Evolutionary conservation across 352 stramenopile genomes (phyloP).

Genomic region (Pythium guiyangense): DNA sequence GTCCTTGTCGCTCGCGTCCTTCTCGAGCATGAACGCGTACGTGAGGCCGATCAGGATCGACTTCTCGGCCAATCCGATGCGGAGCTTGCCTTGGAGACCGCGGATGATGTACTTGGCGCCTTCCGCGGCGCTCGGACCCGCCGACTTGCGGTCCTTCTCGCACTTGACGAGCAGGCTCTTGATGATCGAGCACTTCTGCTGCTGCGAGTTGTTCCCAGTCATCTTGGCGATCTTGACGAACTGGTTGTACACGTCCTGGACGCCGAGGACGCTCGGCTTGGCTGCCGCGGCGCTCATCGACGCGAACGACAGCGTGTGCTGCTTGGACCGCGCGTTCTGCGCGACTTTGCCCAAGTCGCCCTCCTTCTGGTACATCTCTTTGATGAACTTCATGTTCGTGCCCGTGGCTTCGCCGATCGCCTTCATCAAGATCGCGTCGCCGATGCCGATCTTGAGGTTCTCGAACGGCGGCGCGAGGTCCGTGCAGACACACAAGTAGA

Average conservation of each 20-base stretch:
- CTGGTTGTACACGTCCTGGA: constrained; percentile 84
- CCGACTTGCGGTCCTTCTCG: constrained; percentile 74
- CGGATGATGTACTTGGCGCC: constrained; percentile 98
- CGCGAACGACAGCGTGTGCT: constrained; percentile 88
- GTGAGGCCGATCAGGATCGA: constrained; percentile 97
- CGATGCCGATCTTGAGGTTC: constrained; percentile 98
- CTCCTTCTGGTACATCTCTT: constrained; percentile 94
- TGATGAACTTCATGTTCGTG: constrained; percentile 90
- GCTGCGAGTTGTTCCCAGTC: constrained; percentile 94
- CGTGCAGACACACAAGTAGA: constrained; percentile 90
- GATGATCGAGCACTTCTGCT: constrained; percentile 97
- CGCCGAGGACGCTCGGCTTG: constrained; percentile 89
- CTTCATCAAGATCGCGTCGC: constrained; percentile 97
- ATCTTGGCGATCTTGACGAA: constrained; percentile 94
- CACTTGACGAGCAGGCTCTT: constrained; percentile 94
- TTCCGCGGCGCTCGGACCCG: constrained; percentile 53
- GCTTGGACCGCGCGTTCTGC: constrained; percentile 90
- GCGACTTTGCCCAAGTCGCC: constrained; percentile 98
- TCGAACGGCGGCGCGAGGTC: constrained; percentile 95
- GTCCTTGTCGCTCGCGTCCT: constrained; percentile 74
- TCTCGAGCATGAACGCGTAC: constrained; percentile 92
- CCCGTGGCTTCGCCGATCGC: constrained; percentile 93
- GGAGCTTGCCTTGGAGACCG: constrained; percentile 97
- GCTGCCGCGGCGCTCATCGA: constrained; percentile 22
- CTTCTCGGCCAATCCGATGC: constrained; percentile 96